A percentile compares a stretch with the other conserved stretches of the same genome.
These are phyloP conservation scores for Ampelomyces quisqualis DNA, from an alignment of 2,329 filamentous ascomycete genomes.

Conservation along the genomic window DNA sequence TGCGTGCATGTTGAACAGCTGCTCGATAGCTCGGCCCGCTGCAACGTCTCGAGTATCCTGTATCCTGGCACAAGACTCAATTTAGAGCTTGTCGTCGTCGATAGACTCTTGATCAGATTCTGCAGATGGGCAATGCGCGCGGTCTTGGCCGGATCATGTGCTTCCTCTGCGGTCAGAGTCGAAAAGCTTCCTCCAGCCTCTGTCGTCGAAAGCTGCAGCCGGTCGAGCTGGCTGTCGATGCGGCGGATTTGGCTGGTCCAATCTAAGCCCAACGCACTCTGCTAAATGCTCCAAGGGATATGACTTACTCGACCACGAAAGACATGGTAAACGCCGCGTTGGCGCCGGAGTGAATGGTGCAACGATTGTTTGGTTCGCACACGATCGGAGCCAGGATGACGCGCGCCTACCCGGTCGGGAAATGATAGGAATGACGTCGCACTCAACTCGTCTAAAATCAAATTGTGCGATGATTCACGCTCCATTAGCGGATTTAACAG, in stretches of 20 bases:
- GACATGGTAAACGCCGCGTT: constrained; percentile 41
- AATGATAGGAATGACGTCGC: constrained; percentile 6
- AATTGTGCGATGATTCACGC: no score
- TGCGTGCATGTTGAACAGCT: constrained; percentile 43
- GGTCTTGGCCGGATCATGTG: constrained; percentile 43
- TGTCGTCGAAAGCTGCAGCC: constrained; percentile 52
- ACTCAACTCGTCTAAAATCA: no score
- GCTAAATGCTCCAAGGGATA: background rate
- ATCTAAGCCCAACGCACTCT: constrained; percentile 7
- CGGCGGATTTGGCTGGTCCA: constrained; percentile 54
- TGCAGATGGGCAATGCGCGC: constrained; percentile 62
- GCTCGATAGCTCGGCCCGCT: constrained; percentile 59
- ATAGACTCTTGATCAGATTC: constrained; percentile 68
- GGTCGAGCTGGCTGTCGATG: constrained; percentile 60
- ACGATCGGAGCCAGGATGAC: constrained; percentile 8
- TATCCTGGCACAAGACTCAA: constrained; percentile 60
- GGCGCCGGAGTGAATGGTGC: constrained; percentile 10
- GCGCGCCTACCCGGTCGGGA: constrained; percentile 5
- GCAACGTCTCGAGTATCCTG: constrained; percentile 62
- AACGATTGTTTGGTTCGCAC: constrained; percentile 2
- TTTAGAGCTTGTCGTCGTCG: constrained; percentile 65
- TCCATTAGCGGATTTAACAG: no score
- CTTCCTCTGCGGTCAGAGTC: constrained; percentile 36
- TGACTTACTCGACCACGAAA: constrained; percentile 45
- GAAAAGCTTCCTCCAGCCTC: constrained; percentile 32